Percentiles rank a stretch among this genome's conserved stretches.
These are phyloP conservation scores for Cenchrus purpureus DNA, from an alignment of 176 grass and related monocot genomes.

Conservation along the genomic window DNA sequence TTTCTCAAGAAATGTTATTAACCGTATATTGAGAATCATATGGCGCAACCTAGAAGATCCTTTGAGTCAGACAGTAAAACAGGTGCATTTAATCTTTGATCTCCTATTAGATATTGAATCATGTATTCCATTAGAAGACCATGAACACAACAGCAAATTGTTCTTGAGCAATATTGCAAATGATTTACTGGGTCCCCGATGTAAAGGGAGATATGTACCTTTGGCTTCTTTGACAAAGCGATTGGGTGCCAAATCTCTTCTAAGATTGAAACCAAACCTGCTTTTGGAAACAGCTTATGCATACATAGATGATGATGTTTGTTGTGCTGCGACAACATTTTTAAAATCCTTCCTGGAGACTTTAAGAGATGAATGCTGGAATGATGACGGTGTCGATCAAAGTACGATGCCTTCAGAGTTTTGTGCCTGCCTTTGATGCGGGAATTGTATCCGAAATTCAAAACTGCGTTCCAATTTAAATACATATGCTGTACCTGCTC, in stretches of 20 bases:
- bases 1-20: conserved; percentile 60
- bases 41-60: conserved; percentile 98
- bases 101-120: conserved; percentile 90
- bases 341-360: conserved; percentile 87
- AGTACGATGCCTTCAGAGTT: conserved; percentile 72
- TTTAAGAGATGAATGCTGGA: conserved; percentile 93
- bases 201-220: conserved; percentile 92
- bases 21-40: conserved; percentile 77
- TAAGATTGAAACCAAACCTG: conserved; percentile 74
- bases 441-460: conserved; percentile 75
- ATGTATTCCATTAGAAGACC: conserved; percentile 60
- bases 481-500: conserved; percentile 79
- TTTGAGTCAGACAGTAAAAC: conserved; percentile 96
- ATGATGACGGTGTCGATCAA: conserved; percentile 75
- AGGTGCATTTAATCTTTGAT: conserved; percentile 97
- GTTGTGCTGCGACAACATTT: conserved; percentile 88
- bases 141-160: conserved; percentile 43
- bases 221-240: conserved; percentile 91
- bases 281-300: conserved; percentile 86
- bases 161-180: conserved; percentile 69
- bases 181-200: conserved; percentile 82
- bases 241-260: conserved; percentile 82
- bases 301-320: conserved; percentile 91
- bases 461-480: conserved; percentile 95
- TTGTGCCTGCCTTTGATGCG: conserved; percentile 77